Evolutionary conservation across 2,329 filamentous ascomycete genomes (phyloP), one percentile per base, ranked within the genome.

Genomic region (Cytospora piceae): DNA sequence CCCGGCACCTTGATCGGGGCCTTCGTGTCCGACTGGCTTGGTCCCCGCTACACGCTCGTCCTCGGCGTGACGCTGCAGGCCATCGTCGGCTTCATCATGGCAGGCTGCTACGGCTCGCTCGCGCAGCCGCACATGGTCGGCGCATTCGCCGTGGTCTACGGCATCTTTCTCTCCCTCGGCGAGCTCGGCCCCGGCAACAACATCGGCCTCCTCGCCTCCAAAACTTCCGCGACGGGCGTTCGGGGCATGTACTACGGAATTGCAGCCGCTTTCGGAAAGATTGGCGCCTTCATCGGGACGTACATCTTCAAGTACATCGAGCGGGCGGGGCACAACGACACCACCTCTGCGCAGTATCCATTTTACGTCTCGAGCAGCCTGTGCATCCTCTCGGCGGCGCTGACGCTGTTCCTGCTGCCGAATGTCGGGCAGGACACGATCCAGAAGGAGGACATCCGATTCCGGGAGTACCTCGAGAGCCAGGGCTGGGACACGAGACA

Each of bases 141-240:
- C 9, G 91, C 82, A 0, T 96, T 95, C 71, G 89, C 91, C 1
- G 89, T 93, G 6, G 86, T 94, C 3, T 94, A 93, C 71, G 92
- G 88, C 20, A 82, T 95, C 69, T 95, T 95, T 79, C 80, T 92
- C 1, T 85, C 89, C 0, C 82, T 94, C 1, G 92, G 92, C 58
- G 92, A 95, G 76, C 78, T 96, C 51, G 93, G 94, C 0, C 93
- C 94, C 0, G 94, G 94, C 15, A 91, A 97, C 80, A 97, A 97
- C 76, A 96, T 97, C 71, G 93, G 93, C 3, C 84, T 97, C 0
- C 77, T 96, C 34, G 93, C 94, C 0, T 90, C 91, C 56, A 97
- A 97, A 81, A 94, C 92, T 2, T 93, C 89, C 72, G 92, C 94
- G 0, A 97, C 94, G 5, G 90, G 91, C 22, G 89, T 97, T n/a